A percentile compares a stretch with the other conserved stretches of the same genome.
phyloP scores from a whole-genome alignment of 495 filamentous ascomycete species.

The Penicillium egyptiacum region DNA sequence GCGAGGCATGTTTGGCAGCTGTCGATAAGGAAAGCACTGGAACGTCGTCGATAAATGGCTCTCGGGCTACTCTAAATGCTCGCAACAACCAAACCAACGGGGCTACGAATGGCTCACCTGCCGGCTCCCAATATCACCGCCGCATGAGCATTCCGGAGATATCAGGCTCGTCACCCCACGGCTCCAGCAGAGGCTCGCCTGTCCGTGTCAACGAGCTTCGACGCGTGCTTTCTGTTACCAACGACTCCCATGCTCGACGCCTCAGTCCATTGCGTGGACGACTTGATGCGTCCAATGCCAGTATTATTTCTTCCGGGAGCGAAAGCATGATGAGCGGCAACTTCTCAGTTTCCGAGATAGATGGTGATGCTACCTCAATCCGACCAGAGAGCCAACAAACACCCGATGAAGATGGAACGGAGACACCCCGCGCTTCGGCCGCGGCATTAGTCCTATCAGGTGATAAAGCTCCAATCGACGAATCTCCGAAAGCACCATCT shows the following conservation, averaged over 20 bases:
- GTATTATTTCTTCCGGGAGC: conserved; percentile 44
- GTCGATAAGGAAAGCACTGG: conserved; percentile 66
- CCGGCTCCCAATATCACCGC: conserved; percentile 33
- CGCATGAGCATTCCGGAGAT: conserved; percentile 45
- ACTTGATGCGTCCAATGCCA: conserved; percentile 37
- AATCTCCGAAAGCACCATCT: conserved; percentile 3
- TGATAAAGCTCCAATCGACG: conserved; percentile 10
- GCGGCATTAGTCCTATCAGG: conserved; percentile 20
- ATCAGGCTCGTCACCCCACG: conserved; percentile 53
- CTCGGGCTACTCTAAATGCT: conserved; percentile 59
- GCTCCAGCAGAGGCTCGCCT: conserved; percentile 62
- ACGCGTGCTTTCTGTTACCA: conserved; percentile 60
- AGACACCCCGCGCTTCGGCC: conserved; percentile 37
- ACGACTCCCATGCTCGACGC: conserved; percentile 36
- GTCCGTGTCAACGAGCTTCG: conserved; percentile 89
- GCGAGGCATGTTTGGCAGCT: conserved; percentile 64
- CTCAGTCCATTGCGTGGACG: conserved; percentile 43
- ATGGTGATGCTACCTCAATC: conserved; percentile 32
- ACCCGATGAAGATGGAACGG: conserved; percentile 30
- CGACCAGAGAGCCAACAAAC: conserved; percentile 28
- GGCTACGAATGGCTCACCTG: conserved; percentile 33
- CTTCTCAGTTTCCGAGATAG: conserved; percentile 41
- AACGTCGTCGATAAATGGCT: conserved; percentile 69
- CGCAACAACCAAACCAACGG: conserved; percentile 61
- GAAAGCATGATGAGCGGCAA: conserved; percentile 48